A percentile compares a stretch with the other conserved stretches of the same genome.
phyloP scores from a whole-genome alignment of 768 basidiomycete genomes.

The Roridomyces roridus region DNA sequence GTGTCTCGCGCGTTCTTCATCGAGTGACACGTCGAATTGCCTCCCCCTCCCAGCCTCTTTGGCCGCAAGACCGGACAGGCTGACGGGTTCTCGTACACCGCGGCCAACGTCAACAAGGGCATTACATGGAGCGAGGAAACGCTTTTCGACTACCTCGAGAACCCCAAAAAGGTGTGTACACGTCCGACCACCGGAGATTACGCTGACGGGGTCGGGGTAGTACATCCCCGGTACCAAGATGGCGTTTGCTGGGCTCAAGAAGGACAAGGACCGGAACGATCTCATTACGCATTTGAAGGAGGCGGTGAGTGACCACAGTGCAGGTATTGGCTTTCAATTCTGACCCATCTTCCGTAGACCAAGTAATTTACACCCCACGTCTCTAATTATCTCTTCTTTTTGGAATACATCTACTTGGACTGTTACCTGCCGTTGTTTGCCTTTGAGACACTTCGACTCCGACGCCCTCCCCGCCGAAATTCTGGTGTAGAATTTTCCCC shows the following conservation, averaged over 20 bases:
- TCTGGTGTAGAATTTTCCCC: too few species aligned
- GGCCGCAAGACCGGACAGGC: conserved; percentile 88
- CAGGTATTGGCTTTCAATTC: too few species aligned
- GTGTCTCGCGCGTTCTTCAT: conserved; percentile 29
- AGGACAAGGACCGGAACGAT: conserved; percentile 97
- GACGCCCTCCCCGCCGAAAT: too few species aligned
- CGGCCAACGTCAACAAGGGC: conserved; percentile 95
- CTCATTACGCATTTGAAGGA: conserved; percentile 87
- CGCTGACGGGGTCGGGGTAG: conserved; percentile 37
- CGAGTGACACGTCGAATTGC: background rate
- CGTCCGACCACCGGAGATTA: background rate
- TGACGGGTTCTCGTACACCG: conserved; percentile 88
- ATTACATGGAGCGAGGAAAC: conserved; percentile 86
- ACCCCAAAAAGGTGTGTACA: conserved; percentile 89
- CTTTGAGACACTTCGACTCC: too few species aligned
- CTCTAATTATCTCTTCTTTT: too few species aligned
- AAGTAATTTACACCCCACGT: too few species aligned
- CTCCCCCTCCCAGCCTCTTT: conserved; percentile 58
- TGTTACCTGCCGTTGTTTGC: too few species aligned
- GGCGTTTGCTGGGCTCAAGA: conserved; percentile 99
- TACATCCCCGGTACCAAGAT: conserved; percentile 98
- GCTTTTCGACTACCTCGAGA: conserved; percentile 95
- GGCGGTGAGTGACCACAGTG: too few species aligned
- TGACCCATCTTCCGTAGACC: too few species aligned
- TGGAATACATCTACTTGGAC: too few species aligned